A percentile compares a stretch with the other conserved stretches of the same genome.
These are phyloP conservation scores for Pseudoscleropodium purum DNA, from an alignment of 225 moss, liverwort and hornwort species.

Conservation along the genomic window DNA sequence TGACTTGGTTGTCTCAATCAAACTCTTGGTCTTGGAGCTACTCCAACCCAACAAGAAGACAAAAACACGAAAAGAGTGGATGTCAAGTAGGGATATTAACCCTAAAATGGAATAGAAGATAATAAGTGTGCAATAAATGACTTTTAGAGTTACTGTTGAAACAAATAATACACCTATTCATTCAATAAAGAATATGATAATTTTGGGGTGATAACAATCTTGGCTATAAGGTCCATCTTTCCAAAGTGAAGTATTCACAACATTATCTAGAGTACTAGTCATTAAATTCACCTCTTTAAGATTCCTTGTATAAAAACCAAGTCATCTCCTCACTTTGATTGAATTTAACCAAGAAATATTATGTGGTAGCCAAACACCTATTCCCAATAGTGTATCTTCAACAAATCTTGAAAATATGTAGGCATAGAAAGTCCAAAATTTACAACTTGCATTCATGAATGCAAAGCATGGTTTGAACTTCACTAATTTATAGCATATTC, in stretches of 20 bases:
- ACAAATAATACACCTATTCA: accelerated
- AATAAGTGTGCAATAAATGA: accelerated
- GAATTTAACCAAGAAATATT: not conserved
- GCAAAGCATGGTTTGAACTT: not conserved
- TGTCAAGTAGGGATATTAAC: accelerated
- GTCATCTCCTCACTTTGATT: accelerated
- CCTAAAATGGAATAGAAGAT: not conserved
- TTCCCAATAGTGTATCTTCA: accelerated
- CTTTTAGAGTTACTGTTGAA: not conserved
- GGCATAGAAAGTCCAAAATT: not conserved
- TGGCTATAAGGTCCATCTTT: accelerated
- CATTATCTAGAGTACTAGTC: not conserved
- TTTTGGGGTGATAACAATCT: not conserved
- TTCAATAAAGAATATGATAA: not conserved
- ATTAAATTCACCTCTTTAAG: not conserved
- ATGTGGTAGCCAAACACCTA: accelerated
- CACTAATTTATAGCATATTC: not conserved
- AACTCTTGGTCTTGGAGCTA: not conserved
- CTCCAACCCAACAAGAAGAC: accelerated
- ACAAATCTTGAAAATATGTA: not conserved
- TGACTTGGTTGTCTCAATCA: too few species aligned
- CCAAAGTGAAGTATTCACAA: not conserved
- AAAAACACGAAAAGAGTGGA: accelerated
- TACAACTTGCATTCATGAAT: not conserved
- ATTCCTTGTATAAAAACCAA: not conserved